Base-by-base conservation (phyloP, 306 rosid species). In the Argentina anserina region DNA sequence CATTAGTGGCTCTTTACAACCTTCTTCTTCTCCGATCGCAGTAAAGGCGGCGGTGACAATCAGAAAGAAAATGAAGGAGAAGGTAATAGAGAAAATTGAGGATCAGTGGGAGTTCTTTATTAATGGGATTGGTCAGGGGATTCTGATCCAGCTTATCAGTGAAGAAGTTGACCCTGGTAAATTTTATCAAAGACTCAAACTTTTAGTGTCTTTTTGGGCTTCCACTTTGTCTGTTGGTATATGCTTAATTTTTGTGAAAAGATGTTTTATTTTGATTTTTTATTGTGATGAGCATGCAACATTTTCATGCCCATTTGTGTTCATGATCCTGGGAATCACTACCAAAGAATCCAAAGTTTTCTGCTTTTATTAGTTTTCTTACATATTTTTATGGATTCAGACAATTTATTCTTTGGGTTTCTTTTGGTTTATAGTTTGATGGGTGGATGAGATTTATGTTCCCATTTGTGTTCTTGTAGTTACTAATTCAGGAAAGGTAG, bases 51-150 rank as follows among this genome's bases (percentile, higher is more conserved):
- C 71, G 77, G 76, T 89, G 39, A 87, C 79, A 8, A 86, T 94
- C 80, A 87, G 91, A 81, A 91, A 91, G 81, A 89, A 91, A 79
- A 86, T 84, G 88, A 91, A 89, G 80, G 89, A 88, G 84, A 91
- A 75, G 62, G 31, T 92, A 7, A 52, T 52, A 1, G 96, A 89
- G 7, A 86, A 78, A 79, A 41, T 94, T 33, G 91, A 82, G 55
- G 97, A 94, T 81, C 84, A 83, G 78, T 94, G 90, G 92, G 96
- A 91, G 67, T 81, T 75, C 31, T 77, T 89, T 18, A 21, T 89
- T 52, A 94, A 89, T 71, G 97, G 92, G n/a, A 72, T 87, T 62
- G 99, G 97, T 26, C 89, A 83, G 46, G 97, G 99, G 13, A 94
- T 94, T 61, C 79, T 60, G 84, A 88, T 94, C 83, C 91, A 86